Base-by-base conservation (phyloP, 352 stramenopile species). In the Phytophthora sp. region DNA sequence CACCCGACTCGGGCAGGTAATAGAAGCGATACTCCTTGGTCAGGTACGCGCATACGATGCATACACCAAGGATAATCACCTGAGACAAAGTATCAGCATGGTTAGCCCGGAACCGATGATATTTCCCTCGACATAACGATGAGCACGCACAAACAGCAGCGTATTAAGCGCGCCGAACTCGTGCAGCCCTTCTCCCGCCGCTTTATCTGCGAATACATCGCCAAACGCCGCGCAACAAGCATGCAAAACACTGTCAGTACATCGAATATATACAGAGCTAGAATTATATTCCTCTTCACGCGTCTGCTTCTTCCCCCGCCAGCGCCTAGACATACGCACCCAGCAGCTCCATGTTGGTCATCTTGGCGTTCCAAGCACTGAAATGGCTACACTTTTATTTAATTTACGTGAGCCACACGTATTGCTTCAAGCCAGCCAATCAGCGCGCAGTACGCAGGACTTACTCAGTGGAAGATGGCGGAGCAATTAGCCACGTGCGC, bases 11-110 rank as follows among this genome's bases (percentile, higher is more conserved):
- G 8, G 92, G 92, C 18, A 98, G 63, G 66, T 96, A 96, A 58
- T 95, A 96, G 65, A 97, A 96, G 27, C 77, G 75, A 69, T 96
- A 92, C 71, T 96, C 80, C 59, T 96, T 94, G 75, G 97, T 94
- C 54, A 98, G 57, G 66, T 97, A 97, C 35, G 88, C 90, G 65
- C 75, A 91, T 44, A 98, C 79, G 54, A 97, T 95, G 84, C 89
- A 97, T 12, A 97, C 69, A 15, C 86, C 86, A 12, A 98, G 73
- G 44, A 98, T 83, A 50, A 95, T 81, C 44, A 97, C 80, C 78
- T 90, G 60, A 20, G 16, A 39, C 20, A 33, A 24, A 30, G n/a
- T n/a, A 20, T 20, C 13, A 24, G 15, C 29, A 31, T 41, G 8
- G 35, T 33, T 8, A 63, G 11, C 44, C 8, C 36, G n/a, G n/a